Evolutionary conservation across 441 rosid genomes (phyloP), one percentile per base, ranked within the genome.

Genomic region (Pelargonium myrrhifolium): DNA sequence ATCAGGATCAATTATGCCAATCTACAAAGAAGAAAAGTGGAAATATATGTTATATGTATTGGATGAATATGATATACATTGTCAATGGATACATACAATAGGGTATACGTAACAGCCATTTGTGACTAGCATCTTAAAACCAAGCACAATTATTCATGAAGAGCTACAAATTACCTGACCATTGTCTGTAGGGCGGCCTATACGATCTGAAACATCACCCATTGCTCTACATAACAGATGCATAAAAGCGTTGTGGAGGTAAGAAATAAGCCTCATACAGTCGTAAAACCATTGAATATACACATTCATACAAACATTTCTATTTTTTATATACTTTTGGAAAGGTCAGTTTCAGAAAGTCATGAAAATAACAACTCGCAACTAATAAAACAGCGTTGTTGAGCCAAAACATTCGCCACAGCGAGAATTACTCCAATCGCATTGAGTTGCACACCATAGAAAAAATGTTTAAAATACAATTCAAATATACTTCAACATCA

Each of bases 171-270:
- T 77, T 86, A 93, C 99, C 96, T 94, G 97, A 39, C 96, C 97
- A 78, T 92, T 92, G 74, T 94, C 98, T 55, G 98, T 89, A 28
- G 98, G 97, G 62, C 96, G 94, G 68, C 97, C 97, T 68, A 92
- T 94, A 64, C 96, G 94, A 74, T 92, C 98, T 20, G 97, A 92
- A 64, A 94, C 94, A 87, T 92, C 98, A 64, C 99, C 96, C 97
- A 94, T 94, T 62, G 99, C 97, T 79, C 97, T 94, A 72, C 72
- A 83, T 1, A 14, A 68, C 18, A 72, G 51, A 6, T 20, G 26
- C 15, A 65, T 56, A 62, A 67, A 62, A 22, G 22, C 62, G 22
- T 58, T 58, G 35, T 21, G 12, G 62, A 12, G 9, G 11, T 5
- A 58, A 20, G 17, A 31, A 61, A n/a, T n/a, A n/a, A 17, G 31